These are phyloP conservation scores for Camellia lanceoleosa DNA, from an alignment of 148 eudicot genomes.

Conservation along the genomic window DNA sequence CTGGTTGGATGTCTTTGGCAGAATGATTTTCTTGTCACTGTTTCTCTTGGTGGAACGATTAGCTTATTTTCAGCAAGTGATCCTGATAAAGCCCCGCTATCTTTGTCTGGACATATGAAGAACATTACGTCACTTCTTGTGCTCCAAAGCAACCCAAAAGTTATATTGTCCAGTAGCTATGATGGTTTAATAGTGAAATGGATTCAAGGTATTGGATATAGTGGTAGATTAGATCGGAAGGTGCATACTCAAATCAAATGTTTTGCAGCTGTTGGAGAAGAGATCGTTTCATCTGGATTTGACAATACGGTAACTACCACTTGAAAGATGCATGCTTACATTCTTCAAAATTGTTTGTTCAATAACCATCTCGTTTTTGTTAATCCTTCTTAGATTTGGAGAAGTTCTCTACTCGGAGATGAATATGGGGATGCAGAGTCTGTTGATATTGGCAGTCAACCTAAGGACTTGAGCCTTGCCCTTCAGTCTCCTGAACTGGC, in stretches of 20 bases:
- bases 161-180: constrained; percentile 79
- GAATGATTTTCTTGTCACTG: constrained; percentile 72
- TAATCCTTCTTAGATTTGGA: constrained; percentile 55
- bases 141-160: constrained; percentile 49
- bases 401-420: constrained; percentile 68
- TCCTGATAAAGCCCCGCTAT: constrained; percentile 60
- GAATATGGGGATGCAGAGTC: constrained; percentile 63
- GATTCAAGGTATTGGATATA: constrained; percentile 78
- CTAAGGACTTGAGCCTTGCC: constrained; percentile 84
- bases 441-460: constrained; percentile 81
- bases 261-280: constrained; percentile 73
- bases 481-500: constrained; percentile 52
- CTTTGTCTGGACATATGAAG: constrained; percentile 87
- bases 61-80: constrained; percentile 67
- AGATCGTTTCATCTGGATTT: constrained; percentile 76
- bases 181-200: constrained; percentile 87
- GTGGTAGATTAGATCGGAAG: constrained; percentile 76
- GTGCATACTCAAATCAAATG: constrained; percentile 80
- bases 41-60: constrained; percentile 92
- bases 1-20: constrained; percentile 97
- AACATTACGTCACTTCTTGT: constrained; percentile 70
- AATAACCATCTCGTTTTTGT: background rate
- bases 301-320: constrained; percentile 69
- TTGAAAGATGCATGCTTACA: background rate
- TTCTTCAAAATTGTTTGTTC: background rate